phyloP scores from a whole-genome alignment of 2,329 filamentous ascomycete genomes.

The Nigrospora sphaerica region DNA sequence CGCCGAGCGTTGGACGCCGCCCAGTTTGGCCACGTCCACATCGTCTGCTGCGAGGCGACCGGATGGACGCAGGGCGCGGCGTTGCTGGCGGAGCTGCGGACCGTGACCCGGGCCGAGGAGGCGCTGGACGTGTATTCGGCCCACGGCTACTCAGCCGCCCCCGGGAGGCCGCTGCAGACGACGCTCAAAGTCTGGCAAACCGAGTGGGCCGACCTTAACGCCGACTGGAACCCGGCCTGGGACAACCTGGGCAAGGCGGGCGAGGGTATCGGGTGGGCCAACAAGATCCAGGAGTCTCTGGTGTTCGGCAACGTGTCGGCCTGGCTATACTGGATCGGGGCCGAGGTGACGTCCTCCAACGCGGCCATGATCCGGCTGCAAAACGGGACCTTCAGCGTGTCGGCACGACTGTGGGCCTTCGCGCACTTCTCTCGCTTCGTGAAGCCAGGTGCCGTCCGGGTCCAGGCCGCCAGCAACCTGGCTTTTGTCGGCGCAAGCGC shows the following conservation, averaged over 20 bases:
- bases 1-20: slow-evolving; percentile 27
- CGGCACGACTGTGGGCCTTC: not conserved
- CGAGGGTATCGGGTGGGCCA: slow-evolving; percentile 41
- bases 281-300: slow-evolving; percentile 34
- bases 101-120: slow-evolving; percentile 18
- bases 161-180: slow-evolving; percentile 19
- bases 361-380: not conserved
- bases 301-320: slow-evolving; percentile 33
- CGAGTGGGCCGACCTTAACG: slow-evolving; percentile 35
- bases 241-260: slow-evolving; percentile 30
- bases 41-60: slow-evolving; percentile 33
- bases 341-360: slow-evolving; percentile 12
- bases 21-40: slow-evolving; percentile 13
- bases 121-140: slow-evolving; percentile 31
- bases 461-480: not conserved
- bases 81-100: slow-evolving; percentile 7
- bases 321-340: slow-evolving; percentile 32
- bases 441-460: not conserved
- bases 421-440: slow-evolving; percentile 1
- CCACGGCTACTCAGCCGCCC: slow-evolving; percentile 32
- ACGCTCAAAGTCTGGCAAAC: slow-evolving; percentile 36
- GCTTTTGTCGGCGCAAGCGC: not conserved
- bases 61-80: slow-evolving; percentile 19
- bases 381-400: not conserved
- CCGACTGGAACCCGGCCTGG: slow-evolving; percentile 30